Conservation (phyloP, 495 filamentous ascomycete genomes). For the Penicillium steckii region DNA sequence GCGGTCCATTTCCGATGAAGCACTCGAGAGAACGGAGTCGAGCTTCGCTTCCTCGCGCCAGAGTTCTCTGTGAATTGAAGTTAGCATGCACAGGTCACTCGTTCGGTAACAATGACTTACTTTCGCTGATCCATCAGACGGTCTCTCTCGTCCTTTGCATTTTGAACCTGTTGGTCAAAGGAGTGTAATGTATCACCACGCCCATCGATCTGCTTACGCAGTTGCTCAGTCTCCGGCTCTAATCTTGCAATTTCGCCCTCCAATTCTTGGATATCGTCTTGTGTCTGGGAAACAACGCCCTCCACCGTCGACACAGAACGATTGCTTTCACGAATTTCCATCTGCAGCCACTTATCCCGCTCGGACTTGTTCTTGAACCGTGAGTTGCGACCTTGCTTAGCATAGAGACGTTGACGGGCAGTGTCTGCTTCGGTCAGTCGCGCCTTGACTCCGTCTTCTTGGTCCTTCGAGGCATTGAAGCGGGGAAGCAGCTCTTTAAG, state of each 20-base stretch:
- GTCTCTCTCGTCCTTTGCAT: constrained; percentile 78
- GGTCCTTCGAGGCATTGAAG: constrained; percentile 68
- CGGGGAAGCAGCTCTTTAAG: constrained; percentile 69
- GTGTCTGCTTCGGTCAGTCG: constrained; percentile 75
- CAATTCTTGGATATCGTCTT: constrained; percentile 79
- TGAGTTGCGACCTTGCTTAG: constrained; percentile 89
- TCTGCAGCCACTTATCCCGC: constrained; percentile 78
- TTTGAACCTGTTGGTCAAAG: constrained; percentile 68
- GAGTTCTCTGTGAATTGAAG: constrained; percentile 51
- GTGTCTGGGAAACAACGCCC: constrained; percentile 74
- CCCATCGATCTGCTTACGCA: constrained; percentile 74
- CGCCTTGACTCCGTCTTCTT: constrained; percentile 67
- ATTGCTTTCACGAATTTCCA: constrained; percentile 80
- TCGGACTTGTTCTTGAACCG: constrained; percentile 86
- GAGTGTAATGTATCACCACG: constrained; percentile 69
- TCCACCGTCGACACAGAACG: constrained; percentile 73
- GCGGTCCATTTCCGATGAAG: constrained; percentile 67
- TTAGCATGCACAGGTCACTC: constrained; percentile 12
- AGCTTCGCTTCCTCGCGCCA: constrained; percentile 90
- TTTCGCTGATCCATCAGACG: constrained; percentile 84
- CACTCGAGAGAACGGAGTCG: constrained; percentile 70
- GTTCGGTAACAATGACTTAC: constrained; percentile 26
- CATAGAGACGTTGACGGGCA: constrained; percentile 75
- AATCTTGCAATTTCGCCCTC: constrained; percentile 67
- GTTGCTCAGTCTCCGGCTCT: constrained; percentile 67